phyloP scores from a whole-genome alignment of 1,284 basidiomycete species.

The Puccinia novopanici region DNA sequence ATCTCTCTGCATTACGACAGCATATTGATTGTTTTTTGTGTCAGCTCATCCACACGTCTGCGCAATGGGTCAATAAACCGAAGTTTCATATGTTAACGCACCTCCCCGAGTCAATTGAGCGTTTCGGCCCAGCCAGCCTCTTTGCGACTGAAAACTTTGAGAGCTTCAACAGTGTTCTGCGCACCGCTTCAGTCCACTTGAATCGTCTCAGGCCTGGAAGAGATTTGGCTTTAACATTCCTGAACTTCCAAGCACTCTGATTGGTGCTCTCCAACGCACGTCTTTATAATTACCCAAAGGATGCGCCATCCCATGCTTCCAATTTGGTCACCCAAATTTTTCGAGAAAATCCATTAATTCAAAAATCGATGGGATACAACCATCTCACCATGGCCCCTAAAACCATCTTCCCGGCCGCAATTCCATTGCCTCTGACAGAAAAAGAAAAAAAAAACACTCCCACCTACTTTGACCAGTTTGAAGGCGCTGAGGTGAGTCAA shows the following conservation, averaged over 20 bases:
- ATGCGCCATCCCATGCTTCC: neutral
- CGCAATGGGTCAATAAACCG: slow-evolving; percentile 61
- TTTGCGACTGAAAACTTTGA: neutral
- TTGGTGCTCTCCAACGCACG: neutral
- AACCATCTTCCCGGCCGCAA: neutral
- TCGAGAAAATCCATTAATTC: neutral
- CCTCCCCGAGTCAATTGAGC: slow-evolving; percentile 52
- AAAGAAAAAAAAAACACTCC: neutral
- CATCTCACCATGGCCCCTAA: neutral
- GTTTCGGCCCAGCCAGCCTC: neutral
- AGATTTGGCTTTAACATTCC: neutral
- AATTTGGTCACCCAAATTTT: neutral
- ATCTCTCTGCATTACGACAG: slow-evolving; percentile 52
- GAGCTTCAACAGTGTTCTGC: too few relatives aligned
- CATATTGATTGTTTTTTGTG: slow-evolving; percentile 59
- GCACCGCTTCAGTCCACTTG: too few relatives aligned
- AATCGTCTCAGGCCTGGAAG: neutral
- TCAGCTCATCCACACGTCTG: slow-evolving; percentile 56
- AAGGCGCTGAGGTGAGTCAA: neutral
- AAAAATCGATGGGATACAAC: neutral
- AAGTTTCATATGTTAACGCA: slow-evolving; percentile 59
- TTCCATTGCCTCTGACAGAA: neutral
- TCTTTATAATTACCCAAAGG: neutral
- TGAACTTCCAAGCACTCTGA: neutral
- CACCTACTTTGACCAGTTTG: neutral